These are phyloP conservation scores for Cytospora chrysosperma DNA, from an alignment of 2,329 filamentous ascomycete species.

Conservation along the genomic window DNA sequence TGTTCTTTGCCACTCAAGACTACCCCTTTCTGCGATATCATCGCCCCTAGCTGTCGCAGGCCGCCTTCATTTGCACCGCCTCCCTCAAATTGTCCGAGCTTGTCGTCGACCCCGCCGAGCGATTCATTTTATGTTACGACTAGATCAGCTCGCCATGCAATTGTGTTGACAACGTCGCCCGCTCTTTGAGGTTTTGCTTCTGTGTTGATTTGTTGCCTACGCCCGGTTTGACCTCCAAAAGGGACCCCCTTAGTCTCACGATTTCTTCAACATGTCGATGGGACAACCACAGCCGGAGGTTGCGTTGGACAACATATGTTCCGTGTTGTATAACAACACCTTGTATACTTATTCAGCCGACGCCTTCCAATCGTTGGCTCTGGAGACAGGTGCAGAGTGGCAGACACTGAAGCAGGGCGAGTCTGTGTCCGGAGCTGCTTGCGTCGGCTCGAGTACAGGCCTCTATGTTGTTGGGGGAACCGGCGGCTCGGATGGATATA, in stretches of 20 bases:
- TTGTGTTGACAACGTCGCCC: constrained; percentile 16
- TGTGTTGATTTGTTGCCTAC: constrained; percentile 7
- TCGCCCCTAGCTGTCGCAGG: not conserved
- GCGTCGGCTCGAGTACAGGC: constrained; percentile 63
- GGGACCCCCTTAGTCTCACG: not conserved
- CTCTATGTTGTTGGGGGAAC: constrained; percentile 82
- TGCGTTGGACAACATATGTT: constrained; percentile 75
- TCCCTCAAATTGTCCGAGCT: not conserved
- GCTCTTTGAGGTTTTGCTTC: constrained; percentile 17
- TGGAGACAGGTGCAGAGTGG: constrained; percentile 73
- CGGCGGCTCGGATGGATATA: constrained; percentile 54
- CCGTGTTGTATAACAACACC: constrained; percentile 74
- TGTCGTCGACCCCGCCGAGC: not conserved
- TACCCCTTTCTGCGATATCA: not conserved
- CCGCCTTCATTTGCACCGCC: constrained; percentile 3
- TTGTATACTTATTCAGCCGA: constrained; percentile 79
- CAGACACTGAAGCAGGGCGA: constrained; percentile 62
- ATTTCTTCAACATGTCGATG: constrained; percentile 54
- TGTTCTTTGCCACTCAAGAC: constrained; percentile 6
- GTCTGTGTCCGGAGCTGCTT: constrained; percentile 71
- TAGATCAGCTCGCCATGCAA: constrained; percentile 21
- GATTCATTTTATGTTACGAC: not conserved
- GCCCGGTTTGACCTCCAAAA: not conserved
- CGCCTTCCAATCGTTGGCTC: constrained; percentile 71
- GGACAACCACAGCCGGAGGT: constrained; percentile 61